Evolutionary conservation across 2,329 filamentous ascomycete species (phyloP).

Genomic region (Akanthomyces uredinophilus): DNA sequence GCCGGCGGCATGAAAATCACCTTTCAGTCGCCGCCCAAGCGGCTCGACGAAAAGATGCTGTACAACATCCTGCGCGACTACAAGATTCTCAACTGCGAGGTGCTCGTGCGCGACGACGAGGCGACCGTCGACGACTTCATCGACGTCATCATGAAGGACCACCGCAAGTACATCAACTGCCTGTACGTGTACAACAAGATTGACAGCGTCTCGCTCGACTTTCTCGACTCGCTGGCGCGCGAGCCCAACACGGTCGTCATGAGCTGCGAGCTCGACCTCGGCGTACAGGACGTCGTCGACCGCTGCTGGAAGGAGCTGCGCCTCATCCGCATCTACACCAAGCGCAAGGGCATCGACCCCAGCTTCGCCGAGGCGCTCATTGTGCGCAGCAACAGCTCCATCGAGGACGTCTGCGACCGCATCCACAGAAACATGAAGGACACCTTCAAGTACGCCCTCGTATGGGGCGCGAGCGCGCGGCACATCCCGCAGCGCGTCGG

Average conservation of each 20-base stretch:
- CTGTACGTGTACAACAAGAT: conserved; percentile 99
- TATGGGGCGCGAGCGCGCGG: conserved; percentile 94
- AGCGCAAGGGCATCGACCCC: conserved; percentile 87
- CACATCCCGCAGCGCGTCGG: conserved; percentile 94
- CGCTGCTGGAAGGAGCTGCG: conserved; percentile 90
- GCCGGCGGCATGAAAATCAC: conserved; percentile 99
- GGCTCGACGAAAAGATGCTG: conserved; percentile 95
- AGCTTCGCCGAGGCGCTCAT: conserved; percentile 90
- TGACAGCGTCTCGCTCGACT: conserved; percentile 88
- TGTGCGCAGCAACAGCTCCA: conserved; percentile 78
- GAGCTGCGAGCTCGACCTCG: conserved; percentile 93
- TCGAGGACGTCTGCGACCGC: conserved; percentile 96
- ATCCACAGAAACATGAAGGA: conserved; percentile 94
- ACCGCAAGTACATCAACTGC: conserved; percentile 92
- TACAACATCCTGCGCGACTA: conserved; percentile 97
- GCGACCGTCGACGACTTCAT: conserved; percentile 97
- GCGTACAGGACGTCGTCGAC: conserved; percentile 89
- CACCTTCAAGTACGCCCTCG: conserved; percentile 96
- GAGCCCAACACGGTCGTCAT: conserved; percentile 95
- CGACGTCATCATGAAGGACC: conserved; percentile 98
- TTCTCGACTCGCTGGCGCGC: conserved; percentile 83
- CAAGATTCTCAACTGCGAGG: conserved; percentile 97
- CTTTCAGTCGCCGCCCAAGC: conserved; percentile 82
- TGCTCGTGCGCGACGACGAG: conserved; percentile 89
- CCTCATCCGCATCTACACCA: conserved; percentile 91